Percentiles rank a stretch among this genome's conserved stretches.
phyloP scores from a whole-genome alignment of 2,329 filamentous ascomycete genomes.

The Periconia sp. region DNA sequence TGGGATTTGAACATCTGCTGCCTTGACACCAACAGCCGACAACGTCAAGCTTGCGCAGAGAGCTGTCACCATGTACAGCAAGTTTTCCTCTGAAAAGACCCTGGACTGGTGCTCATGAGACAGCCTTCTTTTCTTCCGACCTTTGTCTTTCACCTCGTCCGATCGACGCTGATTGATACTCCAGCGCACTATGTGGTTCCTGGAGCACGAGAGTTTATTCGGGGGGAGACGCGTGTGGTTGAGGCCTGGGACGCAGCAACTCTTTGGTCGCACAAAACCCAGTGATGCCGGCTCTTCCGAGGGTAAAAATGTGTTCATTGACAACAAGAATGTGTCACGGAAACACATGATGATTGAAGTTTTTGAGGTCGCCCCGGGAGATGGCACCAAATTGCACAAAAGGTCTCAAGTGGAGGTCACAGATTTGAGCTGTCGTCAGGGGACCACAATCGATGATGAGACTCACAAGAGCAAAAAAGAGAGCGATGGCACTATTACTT shows the following conservation, averaged over 20 bases:
- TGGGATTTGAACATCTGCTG: no score
- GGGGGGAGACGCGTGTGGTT: constrained; percentile 75
- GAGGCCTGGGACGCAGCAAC: constrained; percentile 78
- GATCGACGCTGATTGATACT: background rate
- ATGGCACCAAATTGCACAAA: constrained; percentile 65
- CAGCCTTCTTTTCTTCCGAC: background rate
- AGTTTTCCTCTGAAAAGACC: background rate
- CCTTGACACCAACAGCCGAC: no score
- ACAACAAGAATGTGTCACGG: constrained; percentile 81
- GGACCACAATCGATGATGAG: constrained; percentile 73
- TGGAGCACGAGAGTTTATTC: constrained; percentile 59
- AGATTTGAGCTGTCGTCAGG: constrained; percentile 78
- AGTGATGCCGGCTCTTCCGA: constrained; percentile 48
- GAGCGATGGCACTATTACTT: constrained; percentile 24
- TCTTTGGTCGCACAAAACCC: constrained; percentile 78
- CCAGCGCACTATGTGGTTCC: constrained; percentile 53
- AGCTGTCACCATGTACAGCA: background rate
- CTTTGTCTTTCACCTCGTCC: background rate
- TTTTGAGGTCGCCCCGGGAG: constrained; percentile 62
- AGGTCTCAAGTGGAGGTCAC: constrained; percentile 73
- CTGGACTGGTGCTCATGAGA: background rate
- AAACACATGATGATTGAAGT: constrained; percentile 83
- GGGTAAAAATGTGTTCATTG: constrained; percentile 57
- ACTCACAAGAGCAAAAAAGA: constrained; percentile 63
- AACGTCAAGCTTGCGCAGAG: no score